These are phyloP conservation scores for Leptomonas pyrrhocoris DNA, from an alignment of 208 protist genomes.

Conservation along the genomic window DNA sequence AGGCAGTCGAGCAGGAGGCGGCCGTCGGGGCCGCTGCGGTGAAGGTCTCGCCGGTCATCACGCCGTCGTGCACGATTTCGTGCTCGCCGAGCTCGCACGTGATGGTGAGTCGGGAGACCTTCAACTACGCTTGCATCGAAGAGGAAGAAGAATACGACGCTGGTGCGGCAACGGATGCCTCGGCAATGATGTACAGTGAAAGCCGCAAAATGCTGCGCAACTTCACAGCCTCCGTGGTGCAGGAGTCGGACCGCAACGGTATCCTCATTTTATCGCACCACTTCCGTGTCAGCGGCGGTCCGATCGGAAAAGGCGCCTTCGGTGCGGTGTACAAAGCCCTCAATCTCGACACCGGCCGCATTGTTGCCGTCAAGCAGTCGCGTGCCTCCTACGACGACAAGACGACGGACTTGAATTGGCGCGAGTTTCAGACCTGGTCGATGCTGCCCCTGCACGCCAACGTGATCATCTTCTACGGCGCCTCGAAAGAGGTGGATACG, in stretches of 20 bases:
- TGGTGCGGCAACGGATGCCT: conserved; percentile 16
- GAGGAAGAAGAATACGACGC: conserved; percentile 2
- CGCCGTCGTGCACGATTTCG: conserved; percentile 22
- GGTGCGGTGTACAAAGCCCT: conserved; percentile 69
- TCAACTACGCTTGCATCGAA: neutral
- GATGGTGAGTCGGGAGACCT: conserved; percentile 16
- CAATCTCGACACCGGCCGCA: conserved; percentile 59
- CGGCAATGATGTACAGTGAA: conserved; percentile 18
- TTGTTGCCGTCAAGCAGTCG: conserved; percentile 74
- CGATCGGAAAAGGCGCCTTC: conserved; percentile 69
- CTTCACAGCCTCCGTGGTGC: conserved; percentile 59
- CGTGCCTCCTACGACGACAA: conserved; percentile 48
- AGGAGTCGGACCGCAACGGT: conserved; percentile 36
- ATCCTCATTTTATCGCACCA: conserved; percentile 46
- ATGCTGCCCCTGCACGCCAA: conserved; percentile 65
- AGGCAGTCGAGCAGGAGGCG: neutral
- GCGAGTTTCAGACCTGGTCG: conserved; percentile 64
- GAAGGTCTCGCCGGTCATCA: conserved; percentile 3
- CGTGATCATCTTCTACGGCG: conserved; percentile 70
- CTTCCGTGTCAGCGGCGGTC: conserved; percentile 58
- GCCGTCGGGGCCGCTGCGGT: neutral
- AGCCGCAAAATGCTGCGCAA: conserved; percentile 31
- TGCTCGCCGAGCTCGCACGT: conserved; percentile 22
- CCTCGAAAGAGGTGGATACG: conserved; percentile 62
- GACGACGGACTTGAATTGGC: conserved; percentile 49